These are phyloP conservation scores for Rhynchospora breviuscula DNA, from an alignment of 176 grass and related monocot species.

Conservation along the genomic window DNA sequence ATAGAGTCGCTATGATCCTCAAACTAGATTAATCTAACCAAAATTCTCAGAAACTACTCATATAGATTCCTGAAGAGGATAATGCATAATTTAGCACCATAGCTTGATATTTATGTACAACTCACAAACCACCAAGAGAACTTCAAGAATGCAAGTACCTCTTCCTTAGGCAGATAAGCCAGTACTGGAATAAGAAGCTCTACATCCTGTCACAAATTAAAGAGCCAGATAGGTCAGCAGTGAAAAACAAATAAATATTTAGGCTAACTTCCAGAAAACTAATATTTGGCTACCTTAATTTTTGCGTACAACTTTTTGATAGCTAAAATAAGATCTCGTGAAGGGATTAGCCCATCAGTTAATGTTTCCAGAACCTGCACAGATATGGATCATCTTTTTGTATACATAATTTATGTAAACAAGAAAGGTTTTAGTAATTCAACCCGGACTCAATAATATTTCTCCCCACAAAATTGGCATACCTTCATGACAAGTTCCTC, in stretches of 20 bases:
- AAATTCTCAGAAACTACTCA: no score
- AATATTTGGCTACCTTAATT: slow-evolving; percentile 50
- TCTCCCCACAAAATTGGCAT: neutral
- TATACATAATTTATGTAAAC: slow-evolving; percentile 2
- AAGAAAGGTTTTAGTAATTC: slow-evolving; percentile 12
- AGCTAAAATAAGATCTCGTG: slow-evolving; percentile 69
- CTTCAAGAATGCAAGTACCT: slow-evolving; percentile 36
- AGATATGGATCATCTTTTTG: slow-evolving; percentile 10
- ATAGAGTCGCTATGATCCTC: slow-evolving; percentile 1
- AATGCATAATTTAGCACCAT: neutral
- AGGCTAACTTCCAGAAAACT: slow-evolving; percentile 38
- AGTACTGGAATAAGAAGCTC: slow-evolving; percentile 79
- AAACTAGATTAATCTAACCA: no score
- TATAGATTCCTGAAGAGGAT: neutral
- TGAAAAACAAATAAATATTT: neutral
- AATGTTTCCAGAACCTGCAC: slow-evolving; percentile 81
- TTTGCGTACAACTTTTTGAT: slow-evolving; percentile 81
- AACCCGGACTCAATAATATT: slow-evolving; percentile 11
- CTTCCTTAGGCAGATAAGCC: slow-evolving; percentile 77
- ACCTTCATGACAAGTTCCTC: slow-evolving; percentile 75
- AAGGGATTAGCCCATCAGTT: slow-evolving; percentile 62
- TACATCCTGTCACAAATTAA: slow-evolving; percentile 49
- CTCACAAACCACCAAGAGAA: neutral
- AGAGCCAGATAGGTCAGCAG: neutral
- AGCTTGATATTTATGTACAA: neutral